A percentile compares a stretch with the other conserved stretches of the same genome.
These are phyloP conservation scores for Pseudogymnoascus sp. DNA, from an alignment of 2,329 filamentous ascomycete genomes.

Conservation along the genomic window DNA sequence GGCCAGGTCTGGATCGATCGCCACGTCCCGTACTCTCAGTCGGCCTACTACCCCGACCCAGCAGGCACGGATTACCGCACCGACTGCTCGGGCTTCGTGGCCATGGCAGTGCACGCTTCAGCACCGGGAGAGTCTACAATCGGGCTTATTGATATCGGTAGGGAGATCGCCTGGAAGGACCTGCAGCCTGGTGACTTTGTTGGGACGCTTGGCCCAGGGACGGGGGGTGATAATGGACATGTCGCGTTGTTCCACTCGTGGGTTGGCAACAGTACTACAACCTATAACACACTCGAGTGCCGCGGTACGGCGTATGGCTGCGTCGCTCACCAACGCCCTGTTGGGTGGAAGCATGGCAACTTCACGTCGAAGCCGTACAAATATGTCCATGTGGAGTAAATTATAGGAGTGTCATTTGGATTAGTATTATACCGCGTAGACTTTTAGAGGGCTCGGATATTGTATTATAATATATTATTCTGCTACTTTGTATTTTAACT, in stretches of 20 bases:
- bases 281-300: constrained; percentile 10
- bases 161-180: neutral
- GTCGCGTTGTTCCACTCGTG: neutral
- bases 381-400: neutral
- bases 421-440: neutral
- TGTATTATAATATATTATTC: neutral
- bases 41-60: neutral
- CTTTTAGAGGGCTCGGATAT: neutral
- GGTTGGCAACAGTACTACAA: neutral
- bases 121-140: constrained; percentile 1
- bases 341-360: neutral
- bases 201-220: neutral
- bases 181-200: constrained; percentile 5
- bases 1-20: constrained; percentile 4
- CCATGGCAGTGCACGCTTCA: constrained; percentile 1
- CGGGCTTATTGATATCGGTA: neutral
- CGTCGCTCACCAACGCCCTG: neutral
- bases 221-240: constrained; percentile 1
- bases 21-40: constrained; percentile 1
- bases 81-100: constrained; percentile 1
- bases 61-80: neutral
- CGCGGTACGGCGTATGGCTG: neutral
- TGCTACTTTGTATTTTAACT: too few species aligned
- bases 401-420: neutral
- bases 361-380: constrained; percentile 7